Evolutionary conservation across 228 moss, liverwort and hornwort species (phyloP), one percentile per base, ranked within the genome.

Genomic region (Sphagnum magellanicum): DNA sequence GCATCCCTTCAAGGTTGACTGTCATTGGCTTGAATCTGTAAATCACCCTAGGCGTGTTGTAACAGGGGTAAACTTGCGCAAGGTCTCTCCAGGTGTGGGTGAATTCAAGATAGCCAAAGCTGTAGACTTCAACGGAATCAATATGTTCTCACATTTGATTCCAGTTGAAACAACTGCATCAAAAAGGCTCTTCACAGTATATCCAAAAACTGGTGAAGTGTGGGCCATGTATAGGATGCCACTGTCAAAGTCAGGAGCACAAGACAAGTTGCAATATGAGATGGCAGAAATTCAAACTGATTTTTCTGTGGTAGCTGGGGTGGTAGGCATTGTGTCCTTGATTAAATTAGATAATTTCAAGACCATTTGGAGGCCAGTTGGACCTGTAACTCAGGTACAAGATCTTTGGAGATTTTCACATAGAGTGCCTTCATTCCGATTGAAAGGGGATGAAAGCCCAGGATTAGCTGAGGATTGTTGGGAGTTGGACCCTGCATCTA

Each of bases 401-500:
- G 90, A 93, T 13, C 71, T 90, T 61, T 74, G 74, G 15, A 86
- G 68, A 74, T 91, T 97, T 81, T 93, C 97, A 6, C 97, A 97
- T 69, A 72, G 77, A 53, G 90, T 97, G 63, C 88, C 91, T 17
- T 78, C 78, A 12, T 50, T 75, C 5, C 70, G 47, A 58, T 70
- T 95, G 61, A 76, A 76, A 4, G 86, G 80, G 4, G 67, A 69
- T 51, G 75, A 86, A 4, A 49, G 73, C 15, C 48, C 52, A 15
- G 84, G 87, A 32, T 70, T 95, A 53, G 83, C 92, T 14, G 61
- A 49, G 15, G 83, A 78, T 73, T 79, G 83, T 70, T 46, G 84
- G 74, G 95, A 95, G 85, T 84, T 92, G 66, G 95, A 95, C 67
- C 94, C 94, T 72, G 91, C 91, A 48, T 84, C 91, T 60, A 84